Conservation (phyloP, 2,329 filamentous ascomycete species). For the Akanthomyces muscarius region DNA sequence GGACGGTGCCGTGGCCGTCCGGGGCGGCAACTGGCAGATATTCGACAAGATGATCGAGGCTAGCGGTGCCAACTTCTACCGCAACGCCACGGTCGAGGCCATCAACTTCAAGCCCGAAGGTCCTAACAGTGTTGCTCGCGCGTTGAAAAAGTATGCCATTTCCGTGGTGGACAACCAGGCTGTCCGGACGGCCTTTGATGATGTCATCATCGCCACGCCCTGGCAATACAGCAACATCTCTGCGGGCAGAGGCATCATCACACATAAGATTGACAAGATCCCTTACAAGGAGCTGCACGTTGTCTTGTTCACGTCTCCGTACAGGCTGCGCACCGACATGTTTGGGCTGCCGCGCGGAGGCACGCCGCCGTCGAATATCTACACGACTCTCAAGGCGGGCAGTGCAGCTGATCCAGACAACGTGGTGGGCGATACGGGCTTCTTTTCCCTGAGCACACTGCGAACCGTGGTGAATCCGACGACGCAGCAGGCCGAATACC, state of each 20-base stretch:
- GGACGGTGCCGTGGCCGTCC: conserved; percentile 72
- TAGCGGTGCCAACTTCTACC: conserved; percentile 56
- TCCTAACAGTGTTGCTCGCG: conserved; percentile 35
- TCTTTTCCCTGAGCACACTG: conserved; percentile 82
- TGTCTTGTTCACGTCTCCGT: conserved; percentile 78
- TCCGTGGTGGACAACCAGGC: conserved; percentile 34
- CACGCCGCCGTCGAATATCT: conserved; percentile 65
- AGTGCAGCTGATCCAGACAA: conserved; percentile 50
- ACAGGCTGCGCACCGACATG: conserved; percentile 63
- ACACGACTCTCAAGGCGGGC: conserved; percentile 71
- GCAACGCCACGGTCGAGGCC: conserved; percentile 64
- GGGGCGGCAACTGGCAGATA: conserved; percentile 91
- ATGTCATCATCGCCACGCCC: conserved; percentile 77
- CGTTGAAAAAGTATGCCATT: conserved; percentile 45
- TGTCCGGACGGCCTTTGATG: conserved; percentile 62
- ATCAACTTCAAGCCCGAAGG: conserved; percentile 46
- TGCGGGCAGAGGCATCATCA: conserved; percentile 61
- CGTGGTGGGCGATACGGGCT: conserved; percentile 68
- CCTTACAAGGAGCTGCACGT: conserved; percentile 85
- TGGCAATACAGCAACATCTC: conserved; percentile 74
- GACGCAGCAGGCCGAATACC: conserved; percentile 49
- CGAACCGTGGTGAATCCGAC: conserved; percentile 58
- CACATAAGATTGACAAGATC: conserved; percentile 68
- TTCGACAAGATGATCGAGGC: conserved; percentile 75
- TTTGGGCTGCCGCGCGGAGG: conserved; percentile 63